These are phyloP conservation scores for Phialemoniopsis sp. DNA, from an alignment of 2,329 filamentous ascomycete genomes.

Conservation along the genomic window DNA sequence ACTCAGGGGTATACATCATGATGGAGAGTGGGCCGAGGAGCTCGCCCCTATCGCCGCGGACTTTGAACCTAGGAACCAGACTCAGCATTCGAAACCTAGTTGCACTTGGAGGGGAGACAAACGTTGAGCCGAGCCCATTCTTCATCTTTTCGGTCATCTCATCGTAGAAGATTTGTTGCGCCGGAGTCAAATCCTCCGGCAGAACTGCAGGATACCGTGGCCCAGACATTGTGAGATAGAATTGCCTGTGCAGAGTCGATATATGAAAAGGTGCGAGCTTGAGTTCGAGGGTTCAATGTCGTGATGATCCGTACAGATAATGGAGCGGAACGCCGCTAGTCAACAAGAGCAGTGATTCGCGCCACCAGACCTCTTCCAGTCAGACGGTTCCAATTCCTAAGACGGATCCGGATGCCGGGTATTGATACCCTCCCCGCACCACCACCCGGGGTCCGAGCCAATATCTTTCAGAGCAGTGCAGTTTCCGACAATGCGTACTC, in stretches of 20 bases:
- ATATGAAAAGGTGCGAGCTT: no score
- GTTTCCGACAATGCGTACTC: no score
- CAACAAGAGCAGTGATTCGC: no score
- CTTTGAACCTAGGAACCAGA: neutral
- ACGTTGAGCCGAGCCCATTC: constrained; percentile 1
- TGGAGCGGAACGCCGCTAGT: no score
- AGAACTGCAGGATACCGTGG: neutral
- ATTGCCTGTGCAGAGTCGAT: neutral
- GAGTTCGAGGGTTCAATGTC: no score
- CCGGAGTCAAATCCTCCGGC: constrained; percentile 1
- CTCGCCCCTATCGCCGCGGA: neutral
- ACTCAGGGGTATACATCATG: constrained; percentile 1
- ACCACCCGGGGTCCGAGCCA: no score
- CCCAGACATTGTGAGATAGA: neutral
- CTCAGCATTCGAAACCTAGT: neutral
- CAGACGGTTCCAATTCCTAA: no score
- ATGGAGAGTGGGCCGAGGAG: constrained; percentile 1
- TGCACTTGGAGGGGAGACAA: neutral
- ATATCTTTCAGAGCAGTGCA: no score
- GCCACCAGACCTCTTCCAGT: no score
- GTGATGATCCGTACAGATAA: no score
- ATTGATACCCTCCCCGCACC: no score
- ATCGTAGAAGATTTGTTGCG: neutral
- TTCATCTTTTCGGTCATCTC: constrained; percentile 1
- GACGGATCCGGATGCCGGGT: no score